phyloP scores from a whole-genome alignment of 1,284 basidiomycete genomes.

The Naganishia sp. region DNA sequence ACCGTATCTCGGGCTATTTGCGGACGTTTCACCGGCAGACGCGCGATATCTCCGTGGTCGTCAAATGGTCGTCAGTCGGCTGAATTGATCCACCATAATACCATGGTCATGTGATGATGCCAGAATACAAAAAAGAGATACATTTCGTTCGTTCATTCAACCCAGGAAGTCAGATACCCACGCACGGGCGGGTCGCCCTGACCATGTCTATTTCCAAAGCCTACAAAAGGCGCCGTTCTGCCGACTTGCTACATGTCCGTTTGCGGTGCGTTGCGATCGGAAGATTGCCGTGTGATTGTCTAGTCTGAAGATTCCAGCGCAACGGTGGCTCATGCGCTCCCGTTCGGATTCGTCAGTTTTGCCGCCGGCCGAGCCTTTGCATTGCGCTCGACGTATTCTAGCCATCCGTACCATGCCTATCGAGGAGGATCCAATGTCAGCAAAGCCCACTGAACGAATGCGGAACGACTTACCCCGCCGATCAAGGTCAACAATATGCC shows the following conservation, averaged over 20 bases:
- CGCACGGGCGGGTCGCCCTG: too few relatives aligned
- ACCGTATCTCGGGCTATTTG: not conserved
- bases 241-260: not conserved
- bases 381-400: slow-evolving; percentile 67
- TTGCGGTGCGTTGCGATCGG: not conserved
- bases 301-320: too few relatives aligned
- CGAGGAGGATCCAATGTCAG: slow-evolving; percentile 24
- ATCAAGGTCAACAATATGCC: slow-evolving; percentile 78
- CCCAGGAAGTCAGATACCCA: not conserved
- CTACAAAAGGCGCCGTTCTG: not conserved
- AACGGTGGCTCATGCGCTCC: not conserved
- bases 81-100: not conserved
- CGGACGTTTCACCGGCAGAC: not conserved
- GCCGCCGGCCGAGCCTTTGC: slow-evolving; percentile 32
- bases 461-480: slow-evolving; percentile 64
- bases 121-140: slow-evolving; percentile 1
- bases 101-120: not conserved
- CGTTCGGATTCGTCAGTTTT: slow-evolving; percentile 6
- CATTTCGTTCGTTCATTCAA: not conserved
- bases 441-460: not conserved
- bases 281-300: not conserved
- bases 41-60: too few relatives aligned
- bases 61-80: too few relatives aligned
- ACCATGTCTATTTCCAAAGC: too few relatives aligned
- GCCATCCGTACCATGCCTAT: slow-evolving; percentile 67